Percentiles rank a stretch among this genome's conserved stretches.
Conservation (phyloP, 2,329 filamentous ascomycete species). For the Pyrenophora seminiperda region DNA sequence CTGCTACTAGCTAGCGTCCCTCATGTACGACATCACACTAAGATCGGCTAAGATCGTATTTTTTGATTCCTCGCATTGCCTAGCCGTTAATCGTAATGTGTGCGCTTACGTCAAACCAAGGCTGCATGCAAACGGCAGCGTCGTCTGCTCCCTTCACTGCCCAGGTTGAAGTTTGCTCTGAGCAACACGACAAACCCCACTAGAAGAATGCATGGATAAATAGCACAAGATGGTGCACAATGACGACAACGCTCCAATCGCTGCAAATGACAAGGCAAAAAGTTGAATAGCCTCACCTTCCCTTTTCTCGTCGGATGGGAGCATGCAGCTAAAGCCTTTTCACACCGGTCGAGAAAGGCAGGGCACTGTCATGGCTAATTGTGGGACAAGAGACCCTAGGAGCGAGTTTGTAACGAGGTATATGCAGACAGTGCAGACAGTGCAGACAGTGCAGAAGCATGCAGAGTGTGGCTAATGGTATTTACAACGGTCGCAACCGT, state of each 20-base stretch:
- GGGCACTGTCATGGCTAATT: conserved; percentile 13
- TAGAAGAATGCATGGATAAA: not conserved
- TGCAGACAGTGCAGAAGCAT: conserved; percentile 16
- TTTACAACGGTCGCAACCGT: conserved; percentile 6
- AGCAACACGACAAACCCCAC: no score
- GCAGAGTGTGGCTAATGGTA: conserved; percentile 7
- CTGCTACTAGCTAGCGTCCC: conserved; percentile 23
- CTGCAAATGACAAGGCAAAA: conserved; percentile 8
- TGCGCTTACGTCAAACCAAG: not conserved
- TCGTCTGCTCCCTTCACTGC: not conserved
- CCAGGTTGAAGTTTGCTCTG: not conserved
- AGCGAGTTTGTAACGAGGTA: conserved; percentile 13
- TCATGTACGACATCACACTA: conserved; percentile 34
- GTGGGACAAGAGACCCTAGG: conserved; percentile 15
- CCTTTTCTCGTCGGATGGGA: conserved; percentile 5
- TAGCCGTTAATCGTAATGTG: conserved; percentile 4
- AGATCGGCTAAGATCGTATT: conserved; percentile 21
- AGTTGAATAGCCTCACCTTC: conserved; percentile 23
- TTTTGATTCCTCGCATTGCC: conserved; percentile 18
- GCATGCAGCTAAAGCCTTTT: conserved; percentile 23
- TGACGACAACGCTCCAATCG: not conserved
- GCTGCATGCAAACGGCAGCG: not conserved
- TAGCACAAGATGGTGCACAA: not conserved
- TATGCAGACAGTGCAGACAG: conserved; percentile 19
- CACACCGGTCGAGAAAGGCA: conserved; percentile 31